Base-by-base conservation (phyloP, 148 eudicot species). In the Nepenthes gracilis region DNA sequence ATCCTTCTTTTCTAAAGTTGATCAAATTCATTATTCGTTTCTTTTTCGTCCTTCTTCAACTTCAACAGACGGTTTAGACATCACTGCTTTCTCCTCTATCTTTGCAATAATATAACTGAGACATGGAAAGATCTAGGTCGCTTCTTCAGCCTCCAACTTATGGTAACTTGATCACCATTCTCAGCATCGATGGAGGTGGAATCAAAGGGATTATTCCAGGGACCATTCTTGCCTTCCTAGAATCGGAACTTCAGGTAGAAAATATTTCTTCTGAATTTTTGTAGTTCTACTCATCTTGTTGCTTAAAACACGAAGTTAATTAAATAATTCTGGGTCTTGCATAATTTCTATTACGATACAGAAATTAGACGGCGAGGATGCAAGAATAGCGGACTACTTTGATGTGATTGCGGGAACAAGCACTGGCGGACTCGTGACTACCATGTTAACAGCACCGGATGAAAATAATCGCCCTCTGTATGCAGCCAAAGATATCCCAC, bases 401-500 rank as follows among this genome's bases (percentile, higher is more conserved):
- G 83, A 79, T 62, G 75, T 76, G 33, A 76, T 79, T 14, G 67
- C 83, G 36, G 83, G 80, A 53, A 72, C 82, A 32, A 78, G 82
- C 59, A 78, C 79, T 1, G 82, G 79, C 1, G 79, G 82, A 13
- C 59, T 79, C 11, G 69, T 79, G 54, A 69, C 80, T 4, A 72
- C 78, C 60, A 79, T 79, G 83, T 57, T 79, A 12, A 58, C 83
- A 1, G 66, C 74, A 0, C 83, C 83, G 1, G 47, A 79, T 52
- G 65, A 75, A 8, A 62, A 75, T 13, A 72, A 72, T 15, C 77
- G 83, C 11, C 83, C 83, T 33, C 57, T 72, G 1, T 79, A 60
- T 60, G 70, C 77, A 11, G 83, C 83, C 36, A 75, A 79, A 35
- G 83, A 79, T 57, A 69, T 79, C 52, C 66, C 61, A 33, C 68